A percentile compares a stretch with the other conserved stretches of the same genome.
Conservation (phyloP, 257 asterid genomes). For the Solanum pimpinellifolium region DNA sequence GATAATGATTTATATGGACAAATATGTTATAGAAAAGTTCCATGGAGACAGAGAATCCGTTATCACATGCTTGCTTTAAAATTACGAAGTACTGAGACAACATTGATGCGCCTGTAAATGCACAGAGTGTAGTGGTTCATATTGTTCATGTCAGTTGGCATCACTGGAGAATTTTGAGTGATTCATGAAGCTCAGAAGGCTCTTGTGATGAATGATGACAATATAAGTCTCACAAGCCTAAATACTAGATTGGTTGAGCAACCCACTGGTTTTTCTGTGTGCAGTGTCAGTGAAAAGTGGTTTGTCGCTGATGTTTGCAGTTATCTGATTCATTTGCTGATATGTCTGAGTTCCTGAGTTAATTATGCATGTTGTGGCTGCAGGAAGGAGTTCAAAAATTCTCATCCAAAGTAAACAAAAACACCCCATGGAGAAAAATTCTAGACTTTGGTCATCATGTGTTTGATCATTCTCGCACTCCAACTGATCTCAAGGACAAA, state of each 20-base stretch:
- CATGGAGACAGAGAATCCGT: background rate
- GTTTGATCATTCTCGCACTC: slow-evolving; percentile 46
- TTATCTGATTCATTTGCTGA: background rate
- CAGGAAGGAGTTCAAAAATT: slow-evolving; percentile 42
- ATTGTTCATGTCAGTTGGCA: background rate
- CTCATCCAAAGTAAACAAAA: slow-evolving; percentile 9
- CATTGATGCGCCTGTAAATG: background rate
- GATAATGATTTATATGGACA: background rate
- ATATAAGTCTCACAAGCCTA: background rate
- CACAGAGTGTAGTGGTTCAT: background rate
- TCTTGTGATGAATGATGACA: background rate
- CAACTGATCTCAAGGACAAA: slow-evolving; percentile 60
- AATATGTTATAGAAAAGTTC: background rate
- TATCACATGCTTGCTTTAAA: background rate
- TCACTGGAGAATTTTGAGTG: background rate
- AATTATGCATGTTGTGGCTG: background rate
- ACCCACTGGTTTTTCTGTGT: background rate
- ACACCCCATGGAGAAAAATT: slow-evolving; percentile 53
- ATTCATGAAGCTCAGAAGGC: background rate
- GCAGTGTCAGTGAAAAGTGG: background rate
- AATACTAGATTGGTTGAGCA: background rate
- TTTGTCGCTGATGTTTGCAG: background rate
- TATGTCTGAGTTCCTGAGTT: background rate
- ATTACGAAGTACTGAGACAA: background rate
- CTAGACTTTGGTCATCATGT: slow-evolving; percentile 32